These are phyloP conservation scores for Wickerhamiella cacticola DNA, from an alignment of 805 yeast genomes.

Conservation along the genomic window DNA sequence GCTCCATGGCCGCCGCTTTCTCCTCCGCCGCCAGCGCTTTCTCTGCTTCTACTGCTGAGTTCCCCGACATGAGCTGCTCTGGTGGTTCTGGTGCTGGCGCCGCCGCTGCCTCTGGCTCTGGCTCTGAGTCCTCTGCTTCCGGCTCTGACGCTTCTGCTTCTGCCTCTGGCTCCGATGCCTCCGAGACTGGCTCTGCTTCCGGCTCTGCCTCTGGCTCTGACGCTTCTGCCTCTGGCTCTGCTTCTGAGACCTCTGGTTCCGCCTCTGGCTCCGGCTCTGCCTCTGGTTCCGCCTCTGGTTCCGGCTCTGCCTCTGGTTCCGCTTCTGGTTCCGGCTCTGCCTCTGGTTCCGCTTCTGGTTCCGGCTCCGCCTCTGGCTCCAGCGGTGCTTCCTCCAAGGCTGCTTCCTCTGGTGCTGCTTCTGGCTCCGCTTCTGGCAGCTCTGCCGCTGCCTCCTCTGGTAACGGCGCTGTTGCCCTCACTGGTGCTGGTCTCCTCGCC, in stretches of 20 bases:
- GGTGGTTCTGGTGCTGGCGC: slow-evolving; percentile 13
- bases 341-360: slow-evolving; percentile 12
- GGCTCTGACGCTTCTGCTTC: slow-evolving; percentile 9
- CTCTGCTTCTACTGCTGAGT: slow-evolving; percentile 15
- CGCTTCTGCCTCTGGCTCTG: slow-evolving; percentile 15
- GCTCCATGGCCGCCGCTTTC: slow-evolving; percentile 13
- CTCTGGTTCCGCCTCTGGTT: slow-evolving; percentile 12
- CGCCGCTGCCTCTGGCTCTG: slow-evolving; percentile 15
- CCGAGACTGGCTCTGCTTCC: slow-evolving; percentile 10
- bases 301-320: slow-evolving; percentile 15
- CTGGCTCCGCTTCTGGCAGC: slow-evolving; percentile 16
- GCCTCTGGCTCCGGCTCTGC: slow-evolving; percentile 12
- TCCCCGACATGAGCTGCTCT: slow-evolving; percentile 13
- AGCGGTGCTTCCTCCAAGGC: too few relatives aligned
- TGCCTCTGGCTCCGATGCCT: not conserved
- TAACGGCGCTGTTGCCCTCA: slow-evolving; percentile 20
- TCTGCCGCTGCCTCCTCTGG: slow-evolving; percentile 15
- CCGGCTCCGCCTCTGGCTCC: slow-evolving; percentile 12
- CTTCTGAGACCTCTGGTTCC: slow-evolving; percentile 14
- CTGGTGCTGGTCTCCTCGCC: slow-evolving; percentile 22
- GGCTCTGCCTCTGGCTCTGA: slow-evolving; percentile 16
- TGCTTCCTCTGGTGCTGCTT: slow-evolving; percentile 14
- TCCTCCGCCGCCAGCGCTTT: slow-evolving; percentile 17
- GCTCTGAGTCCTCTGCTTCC: slow-evolving; percentile 13
- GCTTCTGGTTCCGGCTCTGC: not conserved